Evolutionary conservation across 2,329 filamentous ascomycete genomes (phyloP).

Genomic region (Setomelanomma holmii): DNA sequence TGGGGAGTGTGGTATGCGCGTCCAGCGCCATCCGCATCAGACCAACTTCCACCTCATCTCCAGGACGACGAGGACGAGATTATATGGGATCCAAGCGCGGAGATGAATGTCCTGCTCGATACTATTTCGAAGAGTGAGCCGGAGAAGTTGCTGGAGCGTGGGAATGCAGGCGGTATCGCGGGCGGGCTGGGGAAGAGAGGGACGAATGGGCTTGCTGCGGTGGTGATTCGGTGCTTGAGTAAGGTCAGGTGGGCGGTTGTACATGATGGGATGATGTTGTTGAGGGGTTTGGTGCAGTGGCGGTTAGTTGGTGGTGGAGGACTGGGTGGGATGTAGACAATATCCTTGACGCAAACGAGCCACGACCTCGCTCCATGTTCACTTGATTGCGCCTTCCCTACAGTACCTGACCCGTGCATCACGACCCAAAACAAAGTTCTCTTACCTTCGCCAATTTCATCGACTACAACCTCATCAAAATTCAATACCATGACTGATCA

Average conservation of each 20-base stretch:
- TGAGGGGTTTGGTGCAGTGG: constrained; percentile 53
- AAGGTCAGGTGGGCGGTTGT: constrained; percentile 69
- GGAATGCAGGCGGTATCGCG: constrained; percentile 38
- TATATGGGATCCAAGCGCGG: constrained; percentile 58
- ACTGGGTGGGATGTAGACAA: constrained; percentile 8
- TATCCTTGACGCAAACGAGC: no score
- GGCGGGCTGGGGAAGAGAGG: constrained; percentile 54
- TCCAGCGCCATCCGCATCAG: constrained; percentile 14
- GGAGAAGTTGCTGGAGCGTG: constrained; percentile 40
- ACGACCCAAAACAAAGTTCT: no score
- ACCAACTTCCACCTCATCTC: constrained; percentile 5
- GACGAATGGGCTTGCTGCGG: constrained; percentile 61
- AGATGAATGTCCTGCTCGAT: constrained; percentile 56
- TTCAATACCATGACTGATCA: no score
- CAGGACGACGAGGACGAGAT: constrained; percentile 55
- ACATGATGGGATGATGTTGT: constrained; percentile 66
- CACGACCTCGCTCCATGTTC: no score
- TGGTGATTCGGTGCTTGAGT: constrained; percentile 63
- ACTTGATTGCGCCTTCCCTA: no score
- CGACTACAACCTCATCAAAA: no score
- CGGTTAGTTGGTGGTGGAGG: constrained; percentile 42
- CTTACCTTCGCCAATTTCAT: no score
- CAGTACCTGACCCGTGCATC: no score
- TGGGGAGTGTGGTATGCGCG: constrained; percentile 64
- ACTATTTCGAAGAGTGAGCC: constrained; percentile 51